Evolutionary conservation across 495 filamentous ascomycete species (phyloP).

Genomic region (Amorphotheca resinae): DNA sequence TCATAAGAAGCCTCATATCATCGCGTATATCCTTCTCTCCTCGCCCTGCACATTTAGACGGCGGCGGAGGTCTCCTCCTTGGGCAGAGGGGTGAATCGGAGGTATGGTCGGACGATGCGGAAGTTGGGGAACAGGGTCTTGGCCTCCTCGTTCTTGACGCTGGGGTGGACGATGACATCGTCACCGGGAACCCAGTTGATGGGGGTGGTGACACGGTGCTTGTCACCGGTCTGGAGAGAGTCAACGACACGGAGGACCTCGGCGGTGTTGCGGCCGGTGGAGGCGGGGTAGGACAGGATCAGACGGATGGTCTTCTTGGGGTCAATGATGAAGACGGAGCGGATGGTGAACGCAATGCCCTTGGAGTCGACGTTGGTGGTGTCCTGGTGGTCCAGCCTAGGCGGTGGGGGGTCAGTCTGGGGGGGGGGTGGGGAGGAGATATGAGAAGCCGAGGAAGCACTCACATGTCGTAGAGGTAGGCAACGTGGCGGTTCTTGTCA

Average conservation of each 20-base stretch:
- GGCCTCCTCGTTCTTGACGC: constrained; percentile 74
- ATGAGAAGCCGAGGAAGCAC: constrained; percentile 19
- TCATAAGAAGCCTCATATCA: neutral
- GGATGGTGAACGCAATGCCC: constrained; percentile 97
- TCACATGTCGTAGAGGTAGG: constrained; percentile 89
- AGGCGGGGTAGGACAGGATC: constrained; percentile 93
- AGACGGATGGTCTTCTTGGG: constrained; percentile 95
- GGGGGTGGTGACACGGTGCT: constrained; percentile 85
- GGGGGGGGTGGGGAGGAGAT: neutral
- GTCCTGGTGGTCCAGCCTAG: constrained; percentile 66
- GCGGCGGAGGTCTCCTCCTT: constrained; percentile 29
- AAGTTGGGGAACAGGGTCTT: constrained; percentile 85
- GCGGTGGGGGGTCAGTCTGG: constrained; percentile 4
- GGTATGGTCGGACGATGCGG: constrained; percentile 89
- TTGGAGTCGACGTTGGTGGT: constrained; percentile 83
- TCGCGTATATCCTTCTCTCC: neutral
- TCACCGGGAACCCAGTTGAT: constrained; percentile 87
- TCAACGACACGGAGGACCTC: constrained; percentile 93
- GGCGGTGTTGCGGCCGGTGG: constrained; percentile 90
- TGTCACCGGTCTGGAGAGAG: constrained; percentile 94
- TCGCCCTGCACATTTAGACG: neutral
- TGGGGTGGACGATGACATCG: constrained; percentile 92
- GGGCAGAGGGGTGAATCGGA: constrained; percentile 56
- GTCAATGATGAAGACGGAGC: constrained; percentile 97
- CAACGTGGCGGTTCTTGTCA: constrained; percentile 89